These are phyloP conservation scores for Fraxinus greggii DNA, from an alignment of 305 asterid species.

Conservation along the genomic window DNA sequence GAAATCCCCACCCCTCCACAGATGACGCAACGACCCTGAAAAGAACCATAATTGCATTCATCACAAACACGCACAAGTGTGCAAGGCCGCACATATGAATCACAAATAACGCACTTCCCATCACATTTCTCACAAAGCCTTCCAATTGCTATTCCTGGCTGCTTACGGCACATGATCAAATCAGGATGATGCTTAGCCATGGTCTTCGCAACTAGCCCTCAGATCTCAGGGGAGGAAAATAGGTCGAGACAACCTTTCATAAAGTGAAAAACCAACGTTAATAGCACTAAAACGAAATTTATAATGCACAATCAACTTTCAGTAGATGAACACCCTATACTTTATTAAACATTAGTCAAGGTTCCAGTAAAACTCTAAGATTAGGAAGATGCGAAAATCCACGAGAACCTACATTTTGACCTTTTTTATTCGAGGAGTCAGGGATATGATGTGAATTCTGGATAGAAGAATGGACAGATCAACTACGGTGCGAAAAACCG, in stretches of 20 bases:
- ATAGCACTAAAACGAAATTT: not conserved
- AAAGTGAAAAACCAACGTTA: not conserved
- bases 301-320: not conserved
- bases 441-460: not conserved
- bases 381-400: not conserved
- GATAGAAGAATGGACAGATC: not conserved
- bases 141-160: conserved; percentile 85
- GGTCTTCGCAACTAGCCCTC: conserved; percentile 22
- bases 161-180: conserved; percentile 82
- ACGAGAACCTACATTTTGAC: not conserved
- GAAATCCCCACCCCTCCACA: conserved; percentile 86
- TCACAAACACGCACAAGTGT: conserved; percentile 78
- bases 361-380: not conserved
- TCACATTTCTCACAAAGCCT: conserved; percentile 81
- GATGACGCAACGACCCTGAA: conserved; percentile 81
- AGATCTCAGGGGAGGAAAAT: not conserved
- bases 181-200: conserved; percentile 93
- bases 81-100: conserved; percentile 80
- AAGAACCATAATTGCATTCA: conserved; percentile 82
- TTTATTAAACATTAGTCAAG: not conserved
- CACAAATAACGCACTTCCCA: conserved; percentile 77
- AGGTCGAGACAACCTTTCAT: conserved; percentile 16
- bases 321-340: not conserved
- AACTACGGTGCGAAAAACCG: not conserved
- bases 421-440: not conserved